phyloP scores from a whole-genome alignment of 768 basidiomycete species.

The Pisolithus orientalis region DNA sequence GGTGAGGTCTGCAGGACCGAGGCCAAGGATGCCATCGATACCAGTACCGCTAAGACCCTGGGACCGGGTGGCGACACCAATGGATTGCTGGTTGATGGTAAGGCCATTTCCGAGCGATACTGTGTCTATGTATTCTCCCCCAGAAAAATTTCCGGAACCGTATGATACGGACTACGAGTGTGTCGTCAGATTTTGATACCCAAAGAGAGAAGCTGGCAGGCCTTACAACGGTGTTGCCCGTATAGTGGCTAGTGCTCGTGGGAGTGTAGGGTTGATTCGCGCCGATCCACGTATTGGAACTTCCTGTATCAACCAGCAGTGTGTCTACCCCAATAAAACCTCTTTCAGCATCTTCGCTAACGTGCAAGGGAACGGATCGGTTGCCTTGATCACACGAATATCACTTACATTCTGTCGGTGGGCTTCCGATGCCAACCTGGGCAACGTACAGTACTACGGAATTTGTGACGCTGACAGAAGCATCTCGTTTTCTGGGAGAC shows the following conservation, averaged over 20 bases:
- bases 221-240: constrained; percentile 15
- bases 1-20: constrained; percentile 30
- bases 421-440: constrained; percentile 21
- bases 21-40: constrained; percentile 36
- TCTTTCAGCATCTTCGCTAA: background rate
- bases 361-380: too few relatives aligned
- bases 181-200: background rate
- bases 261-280: constrained; percentile 13
- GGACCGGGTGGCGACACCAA: constrained; percentile 29
- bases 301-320: constrained; percentile 28
- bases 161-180: constrained; percentile 9
- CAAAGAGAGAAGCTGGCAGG: background rate
- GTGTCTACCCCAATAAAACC: constrained; percentile 12
- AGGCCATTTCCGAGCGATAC: constrained; percentile 10
- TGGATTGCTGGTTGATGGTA: constrained; percentile 25
- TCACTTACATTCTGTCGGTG: constrained; percentile 21
- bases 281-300: constrained; percentile 28
- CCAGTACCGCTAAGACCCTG: constrained; percentile 16
- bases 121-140: constrained; percentile 14
- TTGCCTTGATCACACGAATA: background rate
- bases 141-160: constrained; percentile 16
- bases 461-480: constrained; percentile 13
- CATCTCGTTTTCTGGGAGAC: constrained; percentile 4
- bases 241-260: constrained; percentile 14
- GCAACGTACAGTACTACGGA: constrained; percentile 20